Conservation (phyloP, 176 grass and related monocot species). For the Dendrocalamus sinicus region DNA sequence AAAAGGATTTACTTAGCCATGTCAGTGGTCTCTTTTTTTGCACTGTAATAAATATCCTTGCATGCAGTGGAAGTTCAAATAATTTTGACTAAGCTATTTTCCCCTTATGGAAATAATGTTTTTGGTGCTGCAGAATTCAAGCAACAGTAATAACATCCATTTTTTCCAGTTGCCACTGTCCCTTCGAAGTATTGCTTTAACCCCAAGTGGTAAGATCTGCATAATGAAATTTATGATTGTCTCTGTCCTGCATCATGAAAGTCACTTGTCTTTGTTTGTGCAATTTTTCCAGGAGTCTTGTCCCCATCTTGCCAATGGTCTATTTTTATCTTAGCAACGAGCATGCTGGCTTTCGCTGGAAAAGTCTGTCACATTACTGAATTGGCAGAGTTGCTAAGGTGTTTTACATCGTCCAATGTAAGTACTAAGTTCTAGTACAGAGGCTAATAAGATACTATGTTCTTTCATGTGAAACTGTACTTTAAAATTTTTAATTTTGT, state of each 20-base stretch:
- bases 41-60: slow-evolving; percentile 13
- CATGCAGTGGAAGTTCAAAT: slow-evolving; percentile 33
- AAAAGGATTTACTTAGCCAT: not conserved
- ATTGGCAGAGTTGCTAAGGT: slow-evolving; percentile 63
- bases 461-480: not conserved
- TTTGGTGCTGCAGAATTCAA: slow-evolving; percentile 70
- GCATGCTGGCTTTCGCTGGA: slow-evolving; percentile 83
- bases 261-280: slow-evolving; percentile 41
- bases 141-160: slow-evolving; percentile 54
- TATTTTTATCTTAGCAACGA: slow-evolving; percentile 75
- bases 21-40: not conserved
- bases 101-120: slow-evolving; percentile 24
- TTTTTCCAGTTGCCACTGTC: slow-evolving; percentile 92
- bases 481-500: not conserved
- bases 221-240: slow-evolving; percentile 23
- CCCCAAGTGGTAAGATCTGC: slow-evolving; percentile 61
- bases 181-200: slow-evolving; percentile 69
- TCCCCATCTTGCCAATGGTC: slow-evolving; percentile 71
- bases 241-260: slow-evolving; percentile 22
- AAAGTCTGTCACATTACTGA: slow-evolving; percentile 78
- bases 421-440: slow-evolving; percentile 39
- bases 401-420: slow-evolving; percentile 67
- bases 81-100: slow-evolving; percentile 29
- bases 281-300: slow-evolving; percentile 58
- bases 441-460: slow-evolving; percentile 33